Evolutionary conservation across 441 rosid species (phyloP).

Genomic region (Jatropha multifida): DNA sequence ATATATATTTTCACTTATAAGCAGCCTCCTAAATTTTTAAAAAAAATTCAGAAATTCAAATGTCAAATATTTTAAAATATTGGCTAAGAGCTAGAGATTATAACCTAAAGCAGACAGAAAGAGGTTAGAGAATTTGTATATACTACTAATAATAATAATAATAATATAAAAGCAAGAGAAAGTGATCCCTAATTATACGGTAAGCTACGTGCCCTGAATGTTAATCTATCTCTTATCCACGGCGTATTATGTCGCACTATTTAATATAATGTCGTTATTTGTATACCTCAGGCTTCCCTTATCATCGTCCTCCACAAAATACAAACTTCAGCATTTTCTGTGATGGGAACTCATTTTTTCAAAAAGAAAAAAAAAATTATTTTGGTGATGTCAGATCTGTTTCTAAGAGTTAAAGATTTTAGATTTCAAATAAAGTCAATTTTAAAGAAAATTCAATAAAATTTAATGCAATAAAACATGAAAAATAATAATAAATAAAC

Average conservation of each 20-base stretch:
- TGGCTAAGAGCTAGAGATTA: no score
- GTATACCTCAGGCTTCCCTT: background rate
- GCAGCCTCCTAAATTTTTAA: no score
- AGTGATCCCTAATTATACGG: constrained; percentile 13
- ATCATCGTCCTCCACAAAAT: constrained; percentile 18
- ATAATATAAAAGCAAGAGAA: constrained; percentile 4
- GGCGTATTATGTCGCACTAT: background rate
- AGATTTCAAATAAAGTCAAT: no score
- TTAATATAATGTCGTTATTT: background rate
- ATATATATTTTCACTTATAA: no score
- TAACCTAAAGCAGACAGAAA: background rate
- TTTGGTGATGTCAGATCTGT: no score
- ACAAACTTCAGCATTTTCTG: constrained; percentile 25
- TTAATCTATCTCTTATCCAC: constrained; percentile 3
- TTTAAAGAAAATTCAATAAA: no score
- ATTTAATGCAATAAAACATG: no score
- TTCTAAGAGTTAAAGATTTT: no score
- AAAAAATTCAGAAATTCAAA: no score
- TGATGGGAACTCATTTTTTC: constrained; percentile 5
- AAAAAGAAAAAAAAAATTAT: no score
- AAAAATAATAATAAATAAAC: no score
- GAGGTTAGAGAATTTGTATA: background rate
- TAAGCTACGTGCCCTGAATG: constrained; percentile 36
- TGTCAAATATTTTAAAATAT: no score
- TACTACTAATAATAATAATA: background rate